phyloP scores from a whole-genome alignment of 75 land plant species.

The Adiantum capillusveneris region DNA sequence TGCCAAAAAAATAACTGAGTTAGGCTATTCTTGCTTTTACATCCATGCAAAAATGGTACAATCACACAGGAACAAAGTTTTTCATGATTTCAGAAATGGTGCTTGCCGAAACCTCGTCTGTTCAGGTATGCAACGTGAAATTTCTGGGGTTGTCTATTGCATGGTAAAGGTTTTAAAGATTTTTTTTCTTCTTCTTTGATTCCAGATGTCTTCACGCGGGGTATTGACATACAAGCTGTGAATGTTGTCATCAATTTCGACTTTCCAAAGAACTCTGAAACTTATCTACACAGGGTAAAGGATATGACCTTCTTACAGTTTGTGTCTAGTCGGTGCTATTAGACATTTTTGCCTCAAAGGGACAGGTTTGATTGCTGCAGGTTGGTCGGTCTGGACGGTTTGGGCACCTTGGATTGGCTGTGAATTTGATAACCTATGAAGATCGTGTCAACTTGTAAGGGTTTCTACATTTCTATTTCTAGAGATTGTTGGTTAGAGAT shows the following conservation, averaged over 20 bases:
- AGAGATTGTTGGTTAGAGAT: too few relatives aligned
- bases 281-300: conserved; percentile 35
- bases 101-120: conserved; percentile 35
- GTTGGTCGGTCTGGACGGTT: conserved; percentile 37
- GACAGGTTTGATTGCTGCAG: conserved; percentile 9
- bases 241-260: conserved; percentile 39
- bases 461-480: too few relatives aligned
- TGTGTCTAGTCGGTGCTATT: too few relatives aligned
- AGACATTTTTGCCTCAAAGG: too few relatives aligned
- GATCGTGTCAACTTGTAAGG: conserved; percentile 34
- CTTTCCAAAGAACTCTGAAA: conserved; percentile 36
- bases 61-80: conserved; percentile 31
- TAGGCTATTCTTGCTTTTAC: conserved; percentile 39
- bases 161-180: neutral
- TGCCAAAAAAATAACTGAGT: conserved; percentile 33
- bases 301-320: neutral
- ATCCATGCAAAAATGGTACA: conserved; percentile 40
- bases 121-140: conserved; percentile 17
- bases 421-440: conserved; percentile 33
- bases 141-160: too few relatives aligned
- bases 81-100: conserved; percentile 36
- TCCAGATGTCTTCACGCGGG: conserved; percentile 32
- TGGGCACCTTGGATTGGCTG: conserved; percentile 37
- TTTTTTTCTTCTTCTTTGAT: conserved; percentile 5
- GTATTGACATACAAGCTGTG: conserved; percentile 37